Conservation (phyloP, 225 moss, liverwort and hornwort species). For the Marchantia paleacea region DNA sequence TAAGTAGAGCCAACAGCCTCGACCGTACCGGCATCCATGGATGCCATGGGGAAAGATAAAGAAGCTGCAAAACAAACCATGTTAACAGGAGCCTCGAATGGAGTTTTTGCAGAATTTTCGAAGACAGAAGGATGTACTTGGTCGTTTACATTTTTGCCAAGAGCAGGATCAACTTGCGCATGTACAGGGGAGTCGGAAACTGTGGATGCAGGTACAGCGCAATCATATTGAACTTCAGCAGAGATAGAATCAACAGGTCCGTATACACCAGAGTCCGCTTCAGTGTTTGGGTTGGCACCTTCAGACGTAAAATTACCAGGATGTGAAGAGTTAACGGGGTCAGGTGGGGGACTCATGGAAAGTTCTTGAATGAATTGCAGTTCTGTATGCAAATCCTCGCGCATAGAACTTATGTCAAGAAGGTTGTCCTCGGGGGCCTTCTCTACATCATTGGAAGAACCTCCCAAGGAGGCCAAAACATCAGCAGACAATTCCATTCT, state of each 20-base stretch:
- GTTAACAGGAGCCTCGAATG: not conserved
- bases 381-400: slow-evolving; percentile 25
- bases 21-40: slow-evolving; percentile 9
- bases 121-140: not conserved
- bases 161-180: not conserved
- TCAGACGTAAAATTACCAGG: slow-evolving; percentile 1
- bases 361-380: slow-evolving; percentile 37
- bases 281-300: not conserved
- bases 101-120: not conserved
- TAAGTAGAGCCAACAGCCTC: not conserved
- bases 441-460: slow-evolving; percentile 20
- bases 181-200: not conserved
- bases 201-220: not conserved
- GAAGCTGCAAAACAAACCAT: slow-evolving; percentile 12
- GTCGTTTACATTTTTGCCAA: not conserved
- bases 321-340: slow-evolving; percentile 9
- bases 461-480: slow-evolving; percentile 32
- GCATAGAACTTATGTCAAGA: slow-evolving; percentile 23
- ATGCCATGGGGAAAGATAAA: not conserved
- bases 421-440: slow-evolving; percentile 19
- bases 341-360: slow-evolving; percentile 17
- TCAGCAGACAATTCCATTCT: slow-evolving; percentile 45
- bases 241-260: not conserved
- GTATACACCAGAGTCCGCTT: slow-evolving; percentile 9
- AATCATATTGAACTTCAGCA: not conserved